Conservation (phyloP, 768 basidiomycete genomes). For the Suillus variegatus region DNA sequence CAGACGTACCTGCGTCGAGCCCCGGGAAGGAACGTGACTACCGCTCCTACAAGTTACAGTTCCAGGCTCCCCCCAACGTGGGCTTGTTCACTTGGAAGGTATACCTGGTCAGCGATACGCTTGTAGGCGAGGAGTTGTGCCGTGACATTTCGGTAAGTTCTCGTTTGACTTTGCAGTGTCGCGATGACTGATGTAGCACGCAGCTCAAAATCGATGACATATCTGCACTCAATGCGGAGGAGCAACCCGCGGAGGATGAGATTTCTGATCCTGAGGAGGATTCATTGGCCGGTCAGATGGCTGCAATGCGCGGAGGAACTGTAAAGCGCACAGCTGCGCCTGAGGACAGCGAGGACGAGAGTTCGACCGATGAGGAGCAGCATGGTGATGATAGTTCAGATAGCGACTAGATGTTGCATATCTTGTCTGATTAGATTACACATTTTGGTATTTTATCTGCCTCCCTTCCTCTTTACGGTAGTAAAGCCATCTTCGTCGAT, state of each 20-base stretch:
- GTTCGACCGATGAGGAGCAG: slow-evolving; percentile 50
- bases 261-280: slow-evolving; percentile 99
- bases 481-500: slow-evolving; percentile 95
- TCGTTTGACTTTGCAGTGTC: neutral
- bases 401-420: slow-evolving; percentile 36
- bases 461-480: slow-evolving; percentile 63
- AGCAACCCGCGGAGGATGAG: slow-evolving; percentile 77
- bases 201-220: slow-evolving; percentile 86
- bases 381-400: slow-evolving; percentile 52
- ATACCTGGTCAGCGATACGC: slow-evolving; percentile 85
- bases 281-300: slow-evolving; percentile 96
- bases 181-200: slow-evolving; percentile 13
- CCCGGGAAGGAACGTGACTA: slow-evolving; percentile 54
- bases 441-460: slow-evolving; percentile 30
- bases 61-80: slow-evolving; percentile 87
- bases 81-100: slow-evolving; percentile 90
- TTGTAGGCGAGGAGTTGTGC: slow-evolving; percentile 76
- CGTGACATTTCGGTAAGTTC: slow-evolving; percentile 69
- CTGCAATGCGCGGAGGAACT: slow-evolving; percentile 84
- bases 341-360: slow-evolving; percentile 54
- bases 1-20: slow-evolving; percentile 72
- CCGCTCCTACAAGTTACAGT: slow-evolving; percentile 87
- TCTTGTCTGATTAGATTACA: neutral
- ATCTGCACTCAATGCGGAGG: slow-evolving; percentile 55
- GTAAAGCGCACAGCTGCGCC: slow-evolving; percentile 65